These are phyloP conservation scores for Musa acuminata DNA, from an alignment of 176 grass and related monocot species.

Conservation along the genomic window DNA sequence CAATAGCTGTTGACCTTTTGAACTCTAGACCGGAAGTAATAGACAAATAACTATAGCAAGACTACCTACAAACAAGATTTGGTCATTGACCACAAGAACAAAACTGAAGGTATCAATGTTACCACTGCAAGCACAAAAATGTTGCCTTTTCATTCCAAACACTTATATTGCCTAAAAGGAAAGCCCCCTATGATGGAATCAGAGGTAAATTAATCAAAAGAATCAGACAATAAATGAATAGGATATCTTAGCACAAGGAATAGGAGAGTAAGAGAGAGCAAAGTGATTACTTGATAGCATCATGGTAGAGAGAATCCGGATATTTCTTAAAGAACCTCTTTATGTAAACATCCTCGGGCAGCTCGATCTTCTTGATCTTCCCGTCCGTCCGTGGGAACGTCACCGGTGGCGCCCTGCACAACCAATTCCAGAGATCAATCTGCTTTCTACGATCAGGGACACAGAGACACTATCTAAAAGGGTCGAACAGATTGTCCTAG, in stretches of 20 bases:
- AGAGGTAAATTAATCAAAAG: too few species aligned
- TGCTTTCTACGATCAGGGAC: background rate
- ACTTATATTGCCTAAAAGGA: too few species aligned
- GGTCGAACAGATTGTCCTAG: background rate
- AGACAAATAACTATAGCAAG: background rate
- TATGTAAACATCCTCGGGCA: constrained; percentile 65
- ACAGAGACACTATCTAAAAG: background rate
- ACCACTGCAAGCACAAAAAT: background rate
- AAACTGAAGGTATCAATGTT: background rate
- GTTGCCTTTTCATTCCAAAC: background rate
- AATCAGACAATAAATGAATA: background rate
- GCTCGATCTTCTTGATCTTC: constrained; percentile 43
- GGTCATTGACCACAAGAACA: too few species aligned
- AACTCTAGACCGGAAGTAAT: background rate
- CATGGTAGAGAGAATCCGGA: constrained; percentile 66
- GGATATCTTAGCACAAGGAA: background rate
- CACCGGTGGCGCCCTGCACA: constrained; percentile 47
- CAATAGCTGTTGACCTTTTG: background rate
- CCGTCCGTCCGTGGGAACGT: constrained; percentile 52
- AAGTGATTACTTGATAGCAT: constrained; percentile 51
- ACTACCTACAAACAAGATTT: background rate
- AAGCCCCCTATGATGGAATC: too few species aligned
- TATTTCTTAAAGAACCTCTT: constrained; percentile 54
- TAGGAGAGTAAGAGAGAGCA: background rate
- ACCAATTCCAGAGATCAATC: background rate